These are phyloP conservation scores for Termitomyces sp. DNA, from an alignment of 768 basidiomycete genomes.

Conservation along the genomic window DNA sequence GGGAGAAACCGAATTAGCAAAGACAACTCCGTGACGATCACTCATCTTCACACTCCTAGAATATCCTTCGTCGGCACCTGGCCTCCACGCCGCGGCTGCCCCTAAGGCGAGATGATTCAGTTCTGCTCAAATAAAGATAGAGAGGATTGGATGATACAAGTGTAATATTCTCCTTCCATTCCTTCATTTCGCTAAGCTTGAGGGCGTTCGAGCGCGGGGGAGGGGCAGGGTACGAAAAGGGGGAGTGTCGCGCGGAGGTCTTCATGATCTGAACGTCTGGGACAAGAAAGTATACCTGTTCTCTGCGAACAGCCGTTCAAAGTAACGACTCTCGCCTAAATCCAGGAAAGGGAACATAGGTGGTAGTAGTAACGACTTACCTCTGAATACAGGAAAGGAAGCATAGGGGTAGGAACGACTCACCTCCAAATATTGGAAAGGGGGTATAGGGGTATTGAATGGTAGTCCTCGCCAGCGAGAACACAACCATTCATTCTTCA, in stretches of 20 bases:
- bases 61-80: background rate
- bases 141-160: background rate
- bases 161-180: background rate
- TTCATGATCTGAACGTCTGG: background rate
- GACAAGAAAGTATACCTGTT: background rate
- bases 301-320: background rate
- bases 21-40: background rate
- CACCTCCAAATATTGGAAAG: background rate
- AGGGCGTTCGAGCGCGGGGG: background rate
- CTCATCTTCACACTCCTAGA: background rate
- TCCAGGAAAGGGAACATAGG: background rate
- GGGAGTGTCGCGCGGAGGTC: background rate
- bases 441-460: background rate
- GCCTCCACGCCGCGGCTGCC: constrained; percentile 6
- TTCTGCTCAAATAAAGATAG: background rate
- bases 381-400: background rate
- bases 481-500: background rate
- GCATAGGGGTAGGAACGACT: background rate
- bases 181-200: background rate
- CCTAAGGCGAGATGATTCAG: background rate
- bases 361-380: background rate
- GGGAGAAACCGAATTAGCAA: background rate
- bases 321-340: background rate
- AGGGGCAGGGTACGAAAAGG: background rate
- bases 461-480: background rate